These are phyloP conservation scores for Glycine soja DNA, from an alignment of 306 rosid genomes.

Conservation along the genomic window DNA sequence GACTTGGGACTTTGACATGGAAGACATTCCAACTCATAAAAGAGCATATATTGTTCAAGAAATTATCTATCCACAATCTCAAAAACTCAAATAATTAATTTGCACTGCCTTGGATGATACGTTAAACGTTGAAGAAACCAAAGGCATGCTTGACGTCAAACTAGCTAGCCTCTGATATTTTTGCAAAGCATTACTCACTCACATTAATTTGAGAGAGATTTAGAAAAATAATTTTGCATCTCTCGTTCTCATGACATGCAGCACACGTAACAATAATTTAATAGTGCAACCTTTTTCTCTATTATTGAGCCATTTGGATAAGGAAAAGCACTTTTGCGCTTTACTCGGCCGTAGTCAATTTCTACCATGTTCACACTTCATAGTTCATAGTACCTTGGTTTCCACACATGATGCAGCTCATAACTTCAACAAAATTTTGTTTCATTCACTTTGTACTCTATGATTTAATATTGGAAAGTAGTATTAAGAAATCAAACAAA, in stretches of 20 bases:
- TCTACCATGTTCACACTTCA: slow-evolving; percentile 7
- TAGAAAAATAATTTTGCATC: not conserved
- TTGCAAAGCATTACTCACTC: not conserved
- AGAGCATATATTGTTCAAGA: slow-evolving; percentile 23
- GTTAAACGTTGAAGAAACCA: slow-evolving; percentile 21
- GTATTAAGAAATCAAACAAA: too few relatives aligned
- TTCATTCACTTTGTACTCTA: too few relatives aligned
- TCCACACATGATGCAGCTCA: too few relatives aligned
- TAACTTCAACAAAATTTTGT: too few relatives aligned
- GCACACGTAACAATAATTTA: slow-evolving; percentile 32
- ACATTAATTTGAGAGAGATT: too few relatives aligned
- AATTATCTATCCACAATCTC: slow-evolving; percentile 30
- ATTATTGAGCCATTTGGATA: slow-evolving; percentile 45
- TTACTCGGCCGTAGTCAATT: slow-evolving; percentile 37
- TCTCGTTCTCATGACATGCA: not conserved
- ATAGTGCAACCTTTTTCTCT: slow-evolving; percentile 23
- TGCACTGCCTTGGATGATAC: slow-evolving; percentile 33
- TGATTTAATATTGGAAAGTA: too few relatives aligned
- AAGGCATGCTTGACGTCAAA: slow-evolving; percentile 38
- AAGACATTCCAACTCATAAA: slow-evolving; percentile 34
- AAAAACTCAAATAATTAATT: slow-evolving; percentile 35
- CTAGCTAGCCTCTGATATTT: not conserved
- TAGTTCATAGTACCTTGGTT: too few relatives aligned
- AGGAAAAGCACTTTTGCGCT: slow-evolving; percentile 15
- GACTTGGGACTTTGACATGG: slow-evolving; percentile 33